phyloP scores from a whole-genome alignment of 2,329 filamentous ascomycete species.

The Diaporthe citrichinensis region DNA sequence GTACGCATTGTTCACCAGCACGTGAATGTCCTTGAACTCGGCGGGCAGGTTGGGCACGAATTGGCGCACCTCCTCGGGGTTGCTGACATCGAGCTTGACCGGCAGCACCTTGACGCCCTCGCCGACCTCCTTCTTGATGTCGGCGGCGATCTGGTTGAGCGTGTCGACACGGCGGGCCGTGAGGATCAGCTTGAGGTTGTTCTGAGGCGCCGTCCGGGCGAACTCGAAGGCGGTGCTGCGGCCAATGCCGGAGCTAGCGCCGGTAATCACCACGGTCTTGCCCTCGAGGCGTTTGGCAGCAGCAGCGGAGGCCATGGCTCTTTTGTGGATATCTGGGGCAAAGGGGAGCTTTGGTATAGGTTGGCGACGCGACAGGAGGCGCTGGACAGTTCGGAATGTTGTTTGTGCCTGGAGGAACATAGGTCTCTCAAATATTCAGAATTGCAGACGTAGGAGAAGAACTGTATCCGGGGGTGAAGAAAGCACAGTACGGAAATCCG shows the following conservation, averaged over 20 bases:
- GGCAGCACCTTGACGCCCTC: constrained; percentile 85
- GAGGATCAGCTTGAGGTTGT: constrained; percentile 85
- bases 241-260: constrained; percentile 94
- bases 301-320: constrained; percentile 70
- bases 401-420: constrained; percentile 37
- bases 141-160: constrained; percentile 80
- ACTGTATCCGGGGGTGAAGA: constrained; percentile 5
- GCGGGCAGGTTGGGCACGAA: constrained; percentile 83
- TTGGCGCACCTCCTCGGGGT: constrained; percentile 77
- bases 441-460: neutral
- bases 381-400: constrained; percentile 33
- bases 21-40: constrained; percentile 87
- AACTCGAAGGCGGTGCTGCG: constrained; percentile 89
- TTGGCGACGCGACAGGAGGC: constrained; percentile 28
- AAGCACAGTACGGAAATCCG: constrained; percentile 10
- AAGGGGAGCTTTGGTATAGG: constrained; percentile 4
- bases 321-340: constrained; percentile 12
- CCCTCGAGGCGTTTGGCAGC: constrained; percentile 87
- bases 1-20: constrained; percentile 97
- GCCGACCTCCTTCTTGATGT: constrained; percentile 84
- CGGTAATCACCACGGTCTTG: constrained; percentile 94
- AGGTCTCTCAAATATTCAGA: constrained; percentile 2
- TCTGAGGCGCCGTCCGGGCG: constrained; percentile 83
- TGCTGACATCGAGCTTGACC: constrained; percentile 89
- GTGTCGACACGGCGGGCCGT: constrained; percentile 89